phyloP scores from a whole-genome alignment of 495 filamentous ascomycete genomes.

The Bacidia gigantensis region DNA sequence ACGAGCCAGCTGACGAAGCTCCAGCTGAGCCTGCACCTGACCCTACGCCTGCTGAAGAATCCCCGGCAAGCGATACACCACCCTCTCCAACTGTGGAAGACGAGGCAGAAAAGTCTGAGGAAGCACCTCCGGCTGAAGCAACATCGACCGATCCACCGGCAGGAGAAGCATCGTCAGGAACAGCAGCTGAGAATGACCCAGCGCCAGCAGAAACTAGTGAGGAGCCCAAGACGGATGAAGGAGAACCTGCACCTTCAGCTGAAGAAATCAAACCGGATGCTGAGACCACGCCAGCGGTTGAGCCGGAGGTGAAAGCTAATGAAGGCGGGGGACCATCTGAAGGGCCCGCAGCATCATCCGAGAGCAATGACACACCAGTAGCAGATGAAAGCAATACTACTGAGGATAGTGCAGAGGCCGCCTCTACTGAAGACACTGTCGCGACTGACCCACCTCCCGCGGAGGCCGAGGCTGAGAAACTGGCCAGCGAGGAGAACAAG shows the following conservation, averaged over 20 bases:
- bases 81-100: neutral
- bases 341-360: neutral
- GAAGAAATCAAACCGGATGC: neutral
- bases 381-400: neutral
- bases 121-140: neutral
- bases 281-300: neutral
- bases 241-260: neutral
- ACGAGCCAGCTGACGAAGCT: slow-evolving; percentile 3
- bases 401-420: neutral
- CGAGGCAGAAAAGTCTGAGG: neutral
- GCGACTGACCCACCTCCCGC: neutral
- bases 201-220: neutral
- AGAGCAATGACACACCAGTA: neutral
- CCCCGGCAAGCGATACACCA: slow-evolving; percentile 4
- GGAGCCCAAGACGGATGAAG: neutral
- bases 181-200: neutral
- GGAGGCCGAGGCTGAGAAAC: neutral
- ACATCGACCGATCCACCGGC: slow-evolving; percentile 8
- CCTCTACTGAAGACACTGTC: neutral
- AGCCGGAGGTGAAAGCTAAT: slow-evolving; percentile 2
- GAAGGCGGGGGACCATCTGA: neutral
- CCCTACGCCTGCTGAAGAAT: neutral
- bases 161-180: slow-evolving; percentile 10
- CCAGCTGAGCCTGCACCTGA: slow-evolving; percentile 2
- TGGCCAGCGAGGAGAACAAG: neutral